phyloP scores from a whole-genome alignment of 2,329 filamentous ascomycete genomes.

The Cladosporium sphaerospermum region DNA sequence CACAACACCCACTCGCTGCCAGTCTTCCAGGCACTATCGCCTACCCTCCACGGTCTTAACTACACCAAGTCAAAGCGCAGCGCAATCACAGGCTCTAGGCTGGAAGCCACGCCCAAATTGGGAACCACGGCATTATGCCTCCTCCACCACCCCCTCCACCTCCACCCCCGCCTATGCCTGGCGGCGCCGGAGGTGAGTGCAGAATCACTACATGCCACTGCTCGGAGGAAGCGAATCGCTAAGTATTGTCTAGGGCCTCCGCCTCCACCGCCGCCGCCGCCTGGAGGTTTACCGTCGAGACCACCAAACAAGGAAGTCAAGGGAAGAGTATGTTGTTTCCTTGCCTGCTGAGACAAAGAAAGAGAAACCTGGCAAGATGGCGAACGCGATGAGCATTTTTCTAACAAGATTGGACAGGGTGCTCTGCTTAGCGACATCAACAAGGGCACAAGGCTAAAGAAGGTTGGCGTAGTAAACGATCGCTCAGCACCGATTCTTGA shows the following conservation, averaged over 20 bases:
- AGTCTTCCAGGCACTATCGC: too few species aligned
- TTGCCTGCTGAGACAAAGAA: not conserved
- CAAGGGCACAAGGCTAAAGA: slow-evolving; percentile 75
- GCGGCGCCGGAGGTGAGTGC: slow-evolving; percentile 44
- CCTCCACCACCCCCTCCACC: slow-evolving; percentile 60
- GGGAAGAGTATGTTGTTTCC: slow-evolving; percentile 53
- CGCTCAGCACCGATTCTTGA: slow-evolving; percentile 72
- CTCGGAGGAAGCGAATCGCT: not conserved
- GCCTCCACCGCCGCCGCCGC: slow-evolving; percentile 58
- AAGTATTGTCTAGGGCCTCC: slow-evolving; percentile 44
- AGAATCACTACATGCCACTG: too few species aligned
- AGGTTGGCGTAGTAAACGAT: slow-evolving; percentile 78
- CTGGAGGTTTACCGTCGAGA: slow-evolving; percentile 47
- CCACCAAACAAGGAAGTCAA: slow-evolving; percentile 51
- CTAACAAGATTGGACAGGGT: slow-evolving; percentile 51
- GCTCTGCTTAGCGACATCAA: slow-evolving; percentile 82
- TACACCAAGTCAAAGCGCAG: too few species aligned
- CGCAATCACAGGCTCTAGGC: too few species aligned
- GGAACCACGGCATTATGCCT: not conserved
- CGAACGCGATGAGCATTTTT: not conserved
- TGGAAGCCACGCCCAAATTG: too few species aligned
- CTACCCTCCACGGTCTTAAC: too few species aligned
- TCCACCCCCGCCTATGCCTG: slow-evolving; percentile 54
- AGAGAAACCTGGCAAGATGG: not conserved
- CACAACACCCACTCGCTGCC: too few species aligned